Conservation (phyloP, 2,329 filamentous ascomycete species). For the Endocalyx cinctus region DNA sequence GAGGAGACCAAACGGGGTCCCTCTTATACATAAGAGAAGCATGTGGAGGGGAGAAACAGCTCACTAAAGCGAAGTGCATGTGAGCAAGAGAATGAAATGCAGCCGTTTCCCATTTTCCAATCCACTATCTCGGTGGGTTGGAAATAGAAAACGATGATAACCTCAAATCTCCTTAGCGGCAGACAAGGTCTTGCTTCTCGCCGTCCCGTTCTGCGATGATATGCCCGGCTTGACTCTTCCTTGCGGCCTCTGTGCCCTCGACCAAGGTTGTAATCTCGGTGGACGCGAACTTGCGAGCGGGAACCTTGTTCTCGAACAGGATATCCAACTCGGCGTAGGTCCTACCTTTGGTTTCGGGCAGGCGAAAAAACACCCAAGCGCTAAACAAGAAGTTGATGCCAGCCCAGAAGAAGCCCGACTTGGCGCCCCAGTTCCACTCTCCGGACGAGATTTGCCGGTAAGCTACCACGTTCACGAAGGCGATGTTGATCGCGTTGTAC, state of each 20-base stretch:
- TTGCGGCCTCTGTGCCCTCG: slow-evolving; percentile 21
- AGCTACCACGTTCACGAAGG: slow-evolving; percentile 32
- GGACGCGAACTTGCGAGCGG: slow-evolving; percentile 31
- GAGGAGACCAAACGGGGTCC: too few species aligned
- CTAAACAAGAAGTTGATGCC: slow-evolving; percentile 35
- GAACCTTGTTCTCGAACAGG: slow-evolving; percentile 36
- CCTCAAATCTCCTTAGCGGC: not conserved
- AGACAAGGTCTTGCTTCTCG: slow-evolving; percentile 1
- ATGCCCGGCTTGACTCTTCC: slow-evolving; percentile 21
- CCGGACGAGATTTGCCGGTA: slow-evolving; percentile 33
- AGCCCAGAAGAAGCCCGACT: slow-evolving; percentile 32
- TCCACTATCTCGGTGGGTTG: too few species aligned
- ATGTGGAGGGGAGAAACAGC: too few species aligned
- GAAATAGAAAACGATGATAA: too few species aligned
- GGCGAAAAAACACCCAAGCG: slow-evolving; percentile 38
- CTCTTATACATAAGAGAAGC: too few species aligned
- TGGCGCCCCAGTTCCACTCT: slow-evolving; percentile 34
- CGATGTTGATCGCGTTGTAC: slow-evolving; percentile 40
- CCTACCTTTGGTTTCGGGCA: slow-evolving; percentile 35
- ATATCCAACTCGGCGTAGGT: slow-evolving; percentile 46
- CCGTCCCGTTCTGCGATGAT: slow-evolving; percentile 8
- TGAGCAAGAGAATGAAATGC: too few species aligned
- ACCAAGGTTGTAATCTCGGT: slow-evolving; percentile 25
- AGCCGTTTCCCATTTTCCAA: too few species aligned
- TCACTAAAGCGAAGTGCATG: too few species aligned